phyloP scores from a whole-genome alignment of 2,329 filamentous ascomycete species.

The Aspergillus glaucus region DNA sequence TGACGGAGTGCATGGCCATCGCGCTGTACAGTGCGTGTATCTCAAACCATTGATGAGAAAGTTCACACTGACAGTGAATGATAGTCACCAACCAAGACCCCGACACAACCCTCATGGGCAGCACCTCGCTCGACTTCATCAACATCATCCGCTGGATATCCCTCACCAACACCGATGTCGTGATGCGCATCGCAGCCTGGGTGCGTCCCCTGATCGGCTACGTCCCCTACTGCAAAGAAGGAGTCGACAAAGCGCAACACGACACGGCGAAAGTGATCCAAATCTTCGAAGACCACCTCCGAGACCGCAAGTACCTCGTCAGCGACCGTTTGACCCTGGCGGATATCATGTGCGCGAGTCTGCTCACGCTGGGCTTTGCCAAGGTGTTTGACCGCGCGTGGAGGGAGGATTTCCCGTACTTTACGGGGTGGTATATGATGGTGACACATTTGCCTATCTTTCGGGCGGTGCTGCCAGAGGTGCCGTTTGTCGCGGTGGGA shows the following conservation, averaged over 20 bases:
- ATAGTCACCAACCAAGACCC: not conserved
- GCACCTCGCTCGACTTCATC: not conserved
- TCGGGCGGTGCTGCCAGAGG: too few species aligned
- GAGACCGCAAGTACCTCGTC: not conserved
- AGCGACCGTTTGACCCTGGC: not conserved
- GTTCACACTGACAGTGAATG: not conserved
- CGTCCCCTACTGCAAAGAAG: not conserved
- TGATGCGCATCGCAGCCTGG: not conserved
- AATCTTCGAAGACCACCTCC: not conserved
- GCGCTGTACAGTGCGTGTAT: not conserved
- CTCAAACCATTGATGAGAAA: not conserved
- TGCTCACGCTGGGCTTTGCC: not conserved
- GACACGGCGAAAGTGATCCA: not conserved
- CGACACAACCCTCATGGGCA: not conserved
- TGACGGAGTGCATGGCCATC: conserved; percentile 1
- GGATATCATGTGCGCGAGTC: not conserved
- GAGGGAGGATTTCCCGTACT: not conserved
- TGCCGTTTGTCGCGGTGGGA: too few species aligned
- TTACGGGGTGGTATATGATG: not conserved
- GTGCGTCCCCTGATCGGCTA: not conserved
- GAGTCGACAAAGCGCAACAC: not conserved
- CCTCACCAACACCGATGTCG: not conserved
- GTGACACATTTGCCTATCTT: not conserved
- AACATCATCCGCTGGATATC: conserved; percentile 1
- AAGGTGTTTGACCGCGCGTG: not conserved